A percentile compares a stretch with the other conserved stretches of the same genome.
Evolutionary conservation across 306 rosid species (phyloP).

Genomic region (Styphnolobium japonicum): DNA sequence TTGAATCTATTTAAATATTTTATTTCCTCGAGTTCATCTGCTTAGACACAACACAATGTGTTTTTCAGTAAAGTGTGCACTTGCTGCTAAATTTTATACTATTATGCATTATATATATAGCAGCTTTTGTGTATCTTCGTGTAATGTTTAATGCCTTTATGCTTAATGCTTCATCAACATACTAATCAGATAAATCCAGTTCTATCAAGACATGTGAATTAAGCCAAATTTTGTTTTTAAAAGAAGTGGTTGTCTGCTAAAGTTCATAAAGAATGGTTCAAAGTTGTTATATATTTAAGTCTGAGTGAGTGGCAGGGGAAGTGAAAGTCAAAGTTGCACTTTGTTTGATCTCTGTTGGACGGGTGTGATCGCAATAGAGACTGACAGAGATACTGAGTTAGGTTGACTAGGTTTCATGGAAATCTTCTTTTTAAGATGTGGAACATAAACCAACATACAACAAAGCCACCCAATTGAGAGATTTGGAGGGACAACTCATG

Average conservation of each 20-base stretch:
- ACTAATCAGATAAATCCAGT: slow-evolving; percentile 41
- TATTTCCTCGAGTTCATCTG: slow-evolving; percentile 42
- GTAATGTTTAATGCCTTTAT: slow-evolving; percentile 6
- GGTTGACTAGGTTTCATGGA: slow-evolving; percentile 49
- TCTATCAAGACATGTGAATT: slow-evolving; percentile 53
- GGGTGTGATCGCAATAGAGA: slow-evolving; percentile 65
- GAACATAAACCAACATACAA: slow-evolving; percentile 67
- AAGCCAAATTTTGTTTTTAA: slow-evolving; percentile 51
- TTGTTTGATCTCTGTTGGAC: slow-evolving; percentile 72
- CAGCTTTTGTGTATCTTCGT: not conserved
- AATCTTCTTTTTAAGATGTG: slow-evolving; percentile 63
- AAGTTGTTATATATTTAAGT: slow-evolving; percentile 8
- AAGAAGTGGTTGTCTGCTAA: slow-evolving; percentile 51
- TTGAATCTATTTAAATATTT: not conserved
- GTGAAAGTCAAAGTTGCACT: slow-evolving; percentile 78
- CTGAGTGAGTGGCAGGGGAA: slow-evolving; percentile 28
- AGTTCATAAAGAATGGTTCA: slow-evolving; percentile 37
- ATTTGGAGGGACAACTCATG: slow-evolving; percentile 50
- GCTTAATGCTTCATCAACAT: slow-evolving; percentile 25
- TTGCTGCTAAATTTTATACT: slow-evolving; percentile 21
- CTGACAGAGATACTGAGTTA: slow-evolving; percentile 75
- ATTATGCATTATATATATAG: not conserved
- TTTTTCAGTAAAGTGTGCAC: slow-evolving; percentile 48
- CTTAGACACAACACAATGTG: slow-evolving; percentile 24
- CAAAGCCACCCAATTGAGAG: slow-evolving; percentile 51